Evolutionary conservation across 2,329 filamentous ascomycete genomes (phyloP).

Genomic region (Phialophora expanda): DNA sequence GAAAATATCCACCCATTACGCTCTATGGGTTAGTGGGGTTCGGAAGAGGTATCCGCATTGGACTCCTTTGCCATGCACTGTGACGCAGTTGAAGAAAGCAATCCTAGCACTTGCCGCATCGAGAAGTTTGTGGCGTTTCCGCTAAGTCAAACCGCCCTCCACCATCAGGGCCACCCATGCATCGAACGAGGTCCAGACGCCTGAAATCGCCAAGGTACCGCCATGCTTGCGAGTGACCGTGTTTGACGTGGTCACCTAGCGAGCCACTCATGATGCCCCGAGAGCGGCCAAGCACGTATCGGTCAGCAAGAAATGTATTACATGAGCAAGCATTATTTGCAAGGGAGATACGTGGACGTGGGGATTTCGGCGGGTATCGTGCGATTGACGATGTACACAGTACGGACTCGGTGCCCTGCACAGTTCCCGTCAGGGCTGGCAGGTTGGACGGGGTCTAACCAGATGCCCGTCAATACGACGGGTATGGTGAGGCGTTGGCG

Average conservation of each 20-base stretch:
- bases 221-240: conserved; percentile 4
- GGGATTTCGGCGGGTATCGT: conserved; percentile 3
- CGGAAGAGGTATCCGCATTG: conserved; percentile 15
- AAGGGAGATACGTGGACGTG: background rate
- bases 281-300: conserved; percentile 21
- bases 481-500: too few species aligned
- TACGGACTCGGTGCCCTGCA: background rate
- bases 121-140: conserved; percentile 18
- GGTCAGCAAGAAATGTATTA: conserved; percentile 35
- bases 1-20: conserved; percentile 19
- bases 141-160: conserved; percentile 7
- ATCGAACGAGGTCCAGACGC: conserved; percentile 24
- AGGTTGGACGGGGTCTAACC: background rate
- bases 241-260: conserved; percentile 15
- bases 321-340: conserved; percentile 23
- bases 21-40: background rate
- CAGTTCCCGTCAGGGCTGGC: background rate
- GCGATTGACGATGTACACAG: background rate
- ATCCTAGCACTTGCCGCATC: conserved; percentile 15
- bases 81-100: conserved; percentile 6
- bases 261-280: conserved; percentile 8
- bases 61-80: conserved; percentile 9
- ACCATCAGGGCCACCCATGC: conserved; percentile 4
- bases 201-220: conserved; percentile 11
- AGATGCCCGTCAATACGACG: background rate